Percentiles rank a stretch among this genome's conserved stretches.
Evolutionary conservation across 768 basidiomycete genomes (phyloP).

Genomic region (Xerocomus spinulosus): DNA sequence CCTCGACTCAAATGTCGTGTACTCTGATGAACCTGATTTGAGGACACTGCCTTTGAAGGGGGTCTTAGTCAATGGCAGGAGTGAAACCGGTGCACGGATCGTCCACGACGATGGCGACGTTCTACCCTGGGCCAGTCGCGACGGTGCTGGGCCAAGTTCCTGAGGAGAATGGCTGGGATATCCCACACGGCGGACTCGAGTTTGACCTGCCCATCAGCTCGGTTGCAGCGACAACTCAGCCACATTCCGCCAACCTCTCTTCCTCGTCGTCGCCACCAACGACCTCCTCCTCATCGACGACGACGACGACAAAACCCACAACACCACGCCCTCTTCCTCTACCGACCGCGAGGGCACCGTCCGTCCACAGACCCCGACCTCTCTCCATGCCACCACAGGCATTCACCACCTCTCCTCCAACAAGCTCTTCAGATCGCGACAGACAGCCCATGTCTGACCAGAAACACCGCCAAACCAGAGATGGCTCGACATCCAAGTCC

Average conservation of each 20-base stretch:
- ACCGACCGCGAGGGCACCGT: slow-evolving; percentile 17
- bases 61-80: slow-evolving; percentile 13
- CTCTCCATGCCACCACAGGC: slow-evolving; percentile 74
- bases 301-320: slow-evolving; percentile 9
- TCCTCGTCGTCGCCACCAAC: slow-evolving; percentile 8
- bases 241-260: slow-evolving; percentile 18
- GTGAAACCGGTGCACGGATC: slow-evolving; percentile 3
- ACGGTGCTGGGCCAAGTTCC: slow-evolving; percentile 45
- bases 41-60: slow-evolving; percentile 21
- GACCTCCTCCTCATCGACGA: slow-evolving; percentile 4
- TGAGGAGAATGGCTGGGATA: slow-evolving; percentile 42
- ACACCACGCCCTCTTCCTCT: slow-evolving; percentile 32
- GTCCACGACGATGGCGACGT: slow-evolving; percentile 24
- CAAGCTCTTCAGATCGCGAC: slow-evolving; percentile 32
- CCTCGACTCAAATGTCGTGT: neutral
- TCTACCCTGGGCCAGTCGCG: slow-evolving; percentile 49
- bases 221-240: slow-evolving; percentile 17
- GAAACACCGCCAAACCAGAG: slow-evolving; percentile 28
- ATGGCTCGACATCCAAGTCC: slow-evolving; percentile 32
- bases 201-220: slow-evolving; percentile 53
- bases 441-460: slow-evolving; percentile 26
- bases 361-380: slow-evolving; percentile 48
- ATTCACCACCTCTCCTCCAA: slow-evolving; percentile 32
- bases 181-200: slow-evolving; percentile 52
- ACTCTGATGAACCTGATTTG: slow-evolving; percentile 17